Evolutionary conservation across 2,329 filamentous ascomycete genomes (phyloP).

Genomic region (Ambrosiella beaveri): DNA sequence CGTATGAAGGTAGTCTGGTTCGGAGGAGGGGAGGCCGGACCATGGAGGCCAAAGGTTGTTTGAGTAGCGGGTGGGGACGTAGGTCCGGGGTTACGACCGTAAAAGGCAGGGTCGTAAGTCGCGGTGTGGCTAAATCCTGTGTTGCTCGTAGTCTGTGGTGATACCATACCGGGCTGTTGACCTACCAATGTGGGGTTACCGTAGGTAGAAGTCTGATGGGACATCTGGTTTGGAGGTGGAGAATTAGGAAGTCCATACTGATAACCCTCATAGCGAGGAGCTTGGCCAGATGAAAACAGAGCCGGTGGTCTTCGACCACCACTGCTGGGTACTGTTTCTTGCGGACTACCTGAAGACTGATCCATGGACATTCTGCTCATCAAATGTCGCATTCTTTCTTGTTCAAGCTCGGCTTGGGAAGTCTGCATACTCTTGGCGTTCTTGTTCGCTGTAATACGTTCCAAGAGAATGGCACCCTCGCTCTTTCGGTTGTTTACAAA

Average conservation of each 20-base stretch:
- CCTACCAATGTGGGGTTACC: conserved; percentile 17
- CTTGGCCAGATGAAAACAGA: conserved; percentile 31
- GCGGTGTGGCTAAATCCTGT: conserved; percentile 28
- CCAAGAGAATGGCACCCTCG: conserved; percentile 78
- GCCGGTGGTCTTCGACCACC: conserved; percentile 21
- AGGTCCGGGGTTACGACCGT: conserved; percentile 38
- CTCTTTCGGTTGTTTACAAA: conserved; percentile 90
- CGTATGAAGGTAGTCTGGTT: conserved; percentile 30
- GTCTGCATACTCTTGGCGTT: background rate
- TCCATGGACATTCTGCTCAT: conserved; percentile 96
- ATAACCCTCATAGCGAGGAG: conserved; percentile 35
- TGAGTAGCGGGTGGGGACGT: conserved; percentile 49
- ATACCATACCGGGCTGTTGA: conserved; percentile 20
- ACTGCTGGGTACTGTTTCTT: background rate
- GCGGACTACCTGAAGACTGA: conserved; percentile 19
- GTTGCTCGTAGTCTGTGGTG: conserved; percentile 5
- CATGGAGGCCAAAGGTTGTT: conserved; percentile 27
- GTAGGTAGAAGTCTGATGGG: conserved; percentile 19
- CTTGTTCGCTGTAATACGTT: conserved; percentile 58
- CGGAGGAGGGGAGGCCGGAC: conserved; percentile 37
- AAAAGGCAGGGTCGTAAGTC: conserved; percentile 40
- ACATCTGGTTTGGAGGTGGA: conserved; percentile 31
- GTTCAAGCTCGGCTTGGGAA: conserved; percentile 67
- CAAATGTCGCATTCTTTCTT: conserved; percentile 68
- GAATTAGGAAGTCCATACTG: conserved; percentile 44